phyloP scores from a whole-genome alignment of 495 filamentous ascomycete genomes.

The Geoglossum glabrum region DNA sequence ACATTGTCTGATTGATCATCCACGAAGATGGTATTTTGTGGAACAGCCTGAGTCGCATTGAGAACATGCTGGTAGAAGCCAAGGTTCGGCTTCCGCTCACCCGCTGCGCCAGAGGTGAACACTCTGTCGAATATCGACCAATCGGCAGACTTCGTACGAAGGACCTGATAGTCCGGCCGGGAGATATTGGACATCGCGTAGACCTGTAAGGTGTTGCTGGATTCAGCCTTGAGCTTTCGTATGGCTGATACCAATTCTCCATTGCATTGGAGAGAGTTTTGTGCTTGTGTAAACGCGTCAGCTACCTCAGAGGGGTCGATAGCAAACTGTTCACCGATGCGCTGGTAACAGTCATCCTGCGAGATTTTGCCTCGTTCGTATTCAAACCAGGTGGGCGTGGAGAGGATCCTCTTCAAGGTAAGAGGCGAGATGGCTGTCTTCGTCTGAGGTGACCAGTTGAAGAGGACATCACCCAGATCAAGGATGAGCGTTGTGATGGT shows the following conservation, averaged over 20 bases:
- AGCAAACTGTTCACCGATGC: not conserved
- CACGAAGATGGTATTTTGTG: slow-evolving; percentile 11
- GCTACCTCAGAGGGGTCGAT: not conserved
- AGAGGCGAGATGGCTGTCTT: not conserved
- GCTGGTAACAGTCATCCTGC: slow-evolving; percentile 1
- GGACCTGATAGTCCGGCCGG: slow-evolving; percentile 11
- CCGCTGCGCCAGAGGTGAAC: slow-evolving; percentile 16
- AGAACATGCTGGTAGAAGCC: slow-evolving; percentile 15
- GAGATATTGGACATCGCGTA: slow-evolving; percentile 15
- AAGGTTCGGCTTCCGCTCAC: slow-evolving; percentile 15
- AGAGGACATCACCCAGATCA: not conserved
- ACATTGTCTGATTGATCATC: slow-evolving; percentile 16
- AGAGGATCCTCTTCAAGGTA: not conserved
- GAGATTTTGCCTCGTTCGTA: slow-evolving; percentile 5
- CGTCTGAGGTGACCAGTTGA: not conserved
- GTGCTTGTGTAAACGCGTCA: not conserved
- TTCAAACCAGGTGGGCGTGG: slow-evolving; percentile 4
- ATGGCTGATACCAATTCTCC: not conserved
- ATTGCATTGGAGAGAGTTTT: not conserved
- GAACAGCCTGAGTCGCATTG: slow-evolving; percentile 4
- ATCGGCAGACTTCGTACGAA: slow-evolving; percentile 8
- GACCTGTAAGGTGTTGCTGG: not conserved
- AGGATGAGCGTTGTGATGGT: not conserved
- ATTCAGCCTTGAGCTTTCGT: not conserved
- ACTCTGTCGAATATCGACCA: slow-evolving; percentile 16